Percentiles rank a stretch among this genome's conserved stretches.
phyloP scores from a whole-genome alignment of 345 rosid species.

The Punica granatum region DNA sequence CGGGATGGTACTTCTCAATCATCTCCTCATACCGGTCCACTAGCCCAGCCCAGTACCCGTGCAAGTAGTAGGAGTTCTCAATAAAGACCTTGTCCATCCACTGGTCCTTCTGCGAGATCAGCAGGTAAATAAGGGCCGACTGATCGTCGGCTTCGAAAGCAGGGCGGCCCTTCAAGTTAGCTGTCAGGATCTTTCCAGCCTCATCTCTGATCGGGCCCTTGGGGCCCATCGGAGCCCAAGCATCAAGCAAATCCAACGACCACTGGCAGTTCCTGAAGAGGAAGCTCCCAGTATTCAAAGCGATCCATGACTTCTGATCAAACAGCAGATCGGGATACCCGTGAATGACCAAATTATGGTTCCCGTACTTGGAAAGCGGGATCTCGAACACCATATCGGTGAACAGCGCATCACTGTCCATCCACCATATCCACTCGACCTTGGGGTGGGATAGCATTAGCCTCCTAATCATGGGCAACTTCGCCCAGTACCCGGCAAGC shows the following conservation, averaged over 20 bases:
- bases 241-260: constrained; percentile 89
- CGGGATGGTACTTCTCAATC: constrained; percentile 90
- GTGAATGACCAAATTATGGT: constrained; percentile 75
- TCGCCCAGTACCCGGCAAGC: constrained; percentile 94
- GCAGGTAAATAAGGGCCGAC: constrained; percentile 77
- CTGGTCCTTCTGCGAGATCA: constrained; percentile 65
- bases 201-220: constrained; percentile 79
- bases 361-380: constrained; percentile 44
- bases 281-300: constrained; percentile 90
- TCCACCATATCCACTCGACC: constrained; percentile 97
- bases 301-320: constrained; percentile 85
- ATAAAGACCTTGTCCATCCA: constrained; percentile 89
- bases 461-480: constrained; percentile 76
- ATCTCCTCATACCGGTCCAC: constrained; percentile 92
- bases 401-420: constrained; percentile 98
- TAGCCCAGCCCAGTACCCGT: constrained; percentile 93
- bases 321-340: constrained; percentile 88
- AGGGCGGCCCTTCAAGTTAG: constrained; percentile 75
- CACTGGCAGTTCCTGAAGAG: constrained; percentile 86
- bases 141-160: constrained; percentile 94
- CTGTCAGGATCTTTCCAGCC: constrained; percentile 82
- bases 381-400: constrained; percentile 92
- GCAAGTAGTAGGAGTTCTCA: constrained; percentile 88
- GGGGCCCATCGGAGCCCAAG: constrained; percentile 96
- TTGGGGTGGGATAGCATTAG: constrained; percentile 90